Conservation (phyloP, 2,329 filamentous ascomycete genomes). For the Elsinoe australis region DNA sequence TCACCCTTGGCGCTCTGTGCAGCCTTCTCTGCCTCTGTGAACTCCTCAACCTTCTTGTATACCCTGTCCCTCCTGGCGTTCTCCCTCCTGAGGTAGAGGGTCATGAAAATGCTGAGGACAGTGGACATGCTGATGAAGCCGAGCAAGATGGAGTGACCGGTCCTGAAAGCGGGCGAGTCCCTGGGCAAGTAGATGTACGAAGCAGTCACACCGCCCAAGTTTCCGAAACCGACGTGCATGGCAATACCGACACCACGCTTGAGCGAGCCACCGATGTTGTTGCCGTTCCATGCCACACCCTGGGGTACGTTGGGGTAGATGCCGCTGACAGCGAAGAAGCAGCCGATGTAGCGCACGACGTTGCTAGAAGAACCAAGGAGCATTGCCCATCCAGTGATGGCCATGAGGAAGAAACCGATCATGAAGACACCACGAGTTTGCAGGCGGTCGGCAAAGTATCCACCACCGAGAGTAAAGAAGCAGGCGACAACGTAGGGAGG, state of each 20-base stretch:
- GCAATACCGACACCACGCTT: slow-evolving; percentile 51
- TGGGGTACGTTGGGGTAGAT: slow-evolving; percentile 54
- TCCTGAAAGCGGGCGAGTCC: slow-evolving; percentile 28
- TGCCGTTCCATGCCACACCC: slow-evolving; percentile 52
- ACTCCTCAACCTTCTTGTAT: slow-evolving; percentile 42
- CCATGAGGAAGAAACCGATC: slow-evolving; percentile 38
- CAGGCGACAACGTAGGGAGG: slow-evolving; percentile 29
- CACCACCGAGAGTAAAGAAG: slow-evolving; percentile 27
- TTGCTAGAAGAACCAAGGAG: slow-evolving; percentile 23
- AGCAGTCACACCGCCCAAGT: slow-evolving; percentile 39
- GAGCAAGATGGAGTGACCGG: slow-evolving; percentile 42
- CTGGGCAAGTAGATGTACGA: slow-evolving; percentile 40
- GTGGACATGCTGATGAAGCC: slow-evolving; percentile 42
- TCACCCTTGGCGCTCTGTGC: slow-evolving; percentile 51
- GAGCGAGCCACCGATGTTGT: slow-evolving; percentile 49
- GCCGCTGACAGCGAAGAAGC: slow-evolving; percentile 39
- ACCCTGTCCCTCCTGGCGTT: slow-evolving; percentile 47
- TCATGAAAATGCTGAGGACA: slow-evolving; percentile 49
- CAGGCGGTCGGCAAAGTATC: slow-evolving; percentile 26
- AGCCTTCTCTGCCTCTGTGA: slow-evolving; percentile 48
- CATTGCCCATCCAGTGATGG: slow-evolving; percentile 29
- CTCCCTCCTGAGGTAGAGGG: slow-evolving; percentile 49
- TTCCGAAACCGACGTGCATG: slow-evolving; percentile 48
- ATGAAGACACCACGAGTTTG: slow-evolving; percentile 21
- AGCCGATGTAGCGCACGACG: slow-evolving; percentile 28